Base-by-base conservation (phyloP, 768 basidiomycete genomes). In the Rhizopogon roseolus region DNA sequence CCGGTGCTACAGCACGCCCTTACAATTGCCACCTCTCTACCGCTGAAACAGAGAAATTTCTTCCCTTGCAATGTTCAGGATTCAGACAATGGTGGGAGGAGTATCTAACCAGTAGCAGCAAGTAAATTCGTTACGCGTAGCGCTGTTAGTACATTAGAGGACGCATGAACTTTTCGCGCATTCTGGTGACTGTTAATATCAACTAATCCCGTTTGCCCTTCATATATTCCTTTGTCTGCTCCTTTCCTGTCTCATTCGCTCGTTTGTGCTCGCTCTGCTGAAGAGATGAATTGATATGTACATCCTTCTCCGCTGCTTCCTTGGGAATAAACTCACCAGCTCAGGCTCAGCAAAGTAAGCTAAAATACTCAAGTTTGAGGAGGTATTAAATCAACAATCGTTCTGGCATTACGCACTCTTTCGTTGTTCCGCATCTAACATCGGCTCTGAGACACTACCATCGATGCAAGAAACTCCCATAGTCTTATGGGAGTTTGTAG, bases 41-140 rank as follows among this genome's bases (percentile, higher is more conserved):
- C 11, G 75, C 74, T 50, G 86, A 86, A 63, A 88, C 92, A n/a
- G 83, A 87, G 52, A 76, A 77, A 49, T 66, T 97, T 25, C 60
- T 85, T 22, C 76, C 77, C 40, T 72, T 90, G 38, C 81, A 77
- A 5, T 76, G 84, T 49, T 79, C 79, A 3, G 69, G 81, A 25
- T 97, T 98, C 64, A 89, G 86, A 64, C 81, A 85, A 57, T 96
- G 94, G 93, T 97, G 93, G 92, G 69, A 69, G 16, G 76, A 64
- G 14, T 71, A 83, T 60, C 62, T 88, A 60, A 63, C 52, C 10
- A 46, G 52, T 22, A 38, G 39, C 6, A 38, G 55, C 34, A 54
- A 57, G 44, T 69, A 61, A 45, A 54, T 9, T 0, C 4, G 13
- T 34, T 9, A 34, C 5, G 6, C 19, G 29, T 46, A 32, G 7